Evolutionary conservation across 2,329 filamentous ascomycete species (phyloP), one percentile per base, ranked within the genome.

Genomic region (Diaporthe caulivora): DNA sequence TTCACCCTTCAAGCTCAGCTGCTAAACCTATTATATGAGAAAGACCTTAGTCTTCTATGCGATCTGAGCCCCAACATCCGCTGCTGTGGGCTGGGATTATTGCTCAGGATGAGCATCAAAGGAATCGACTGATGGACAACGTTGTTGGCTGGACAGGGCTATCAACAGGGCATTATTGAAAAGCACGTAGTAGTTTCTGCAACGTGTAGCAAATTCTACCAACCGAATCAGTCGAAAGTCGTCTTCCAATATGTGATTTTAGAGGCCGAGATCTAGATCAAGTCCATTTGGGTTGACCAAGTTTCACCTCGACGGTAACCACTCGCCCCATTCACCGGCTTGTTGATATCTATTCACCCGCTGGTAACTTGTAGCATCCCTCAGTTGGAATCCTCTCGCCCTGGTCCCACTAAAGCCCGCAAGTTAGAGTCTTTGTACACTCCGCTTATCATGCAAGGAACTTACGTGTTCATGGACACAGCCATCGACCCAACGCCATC

Each of bases 401-500:
- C 21, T 65, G 60, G 29, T 65, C 60, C 60, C 60, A 65, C 60
- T 65, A 18, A 10, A 49, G 26, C n/a, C 13, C 44, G 21, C 29
- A 37, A 11, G 29, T 65, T 37, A 65, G 60, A 49, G 21, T 65
- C 21, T 11, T 24, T 26, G 13, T 44, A 49, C 18, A 21, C 42
- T 18, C 21, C 21, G 11, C 7, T 11, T 11, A 37, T 9, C 21
- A 24, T 34, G 21, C 10, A 24, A 51, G 29, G 11, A 24, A 80
- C 82, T 42, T 78, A 84, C 82, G 69, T 84, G 82, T 76, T 84
- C 83, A 60, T 84, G 82, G 51, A 84, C 82, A 55, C 83, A 84
- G 2, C 83, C 83, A 58, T 78, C 82, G 44, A 84, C 78, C 83
- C 83, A 84, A n/a, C 77, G 78, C 83, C 83, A 84, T 65, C 82